phyloP scores from a whole-genome alignment of 306 rosid species.

The Morella rubra region DNA sequence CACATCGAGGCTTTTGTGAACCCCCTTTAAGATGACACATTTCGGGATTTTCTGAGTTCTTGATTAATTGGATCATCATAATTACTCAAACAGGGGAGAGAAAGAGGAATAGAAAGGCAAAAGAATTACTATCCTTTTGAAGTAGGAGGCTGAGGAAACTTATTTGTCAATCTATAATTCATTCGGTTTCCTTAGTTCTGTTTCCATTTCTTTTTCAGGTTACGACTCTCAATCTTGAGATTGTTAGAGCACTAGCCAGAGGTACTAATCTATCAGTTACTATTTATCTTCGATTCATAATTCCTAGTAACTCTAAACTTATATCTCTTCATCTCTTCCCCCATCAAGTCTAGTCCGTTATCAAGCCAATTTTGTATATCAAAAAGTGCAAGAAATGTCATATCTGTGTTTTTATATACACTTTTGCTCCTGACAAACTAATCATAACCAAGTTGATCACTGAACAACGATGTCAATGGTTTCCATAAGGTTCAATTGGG shows the following conservation, averaged over 20 bases:
- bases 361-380: not conserved
- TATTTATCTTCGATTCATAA: slow-evolving; percentile 10
- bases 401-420: not conserved
- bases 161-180: not conserved
- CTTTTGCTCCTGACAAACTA: not conserved
- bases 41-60: not conserved
- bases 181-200: slow-evolving; percentile 13
- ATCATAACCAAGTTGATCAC: not conserved
- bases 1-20: not conserved
- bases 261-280: slow-evolving; percentile 43
- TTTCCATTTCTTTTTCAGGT: slow-evolving; percentile 60
- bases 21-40: not conserved
- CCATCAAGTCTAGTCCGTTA: not conserved
- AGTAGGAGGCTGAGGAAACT: not conserved
- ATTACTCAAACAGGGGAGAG: not conserved
- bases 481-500: not conserved
- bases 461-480: not conserved
- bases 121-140: not conserved
- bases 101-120: not conserved
- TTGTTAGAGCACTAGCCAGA: slow-evolving; percentile 90
- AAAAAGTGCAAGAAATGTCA: not conserved
- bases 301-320: not conserved
- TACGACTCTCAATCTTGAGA: slow-evolving; percentile 82
- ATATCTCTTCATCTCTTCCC: slow-evolving; percentile 2
- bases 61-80: not conserved